phyloP scores from a whole-genome alignment of 192 early-diverging fungal genomes.

The Coemansia reversa region DNA sequence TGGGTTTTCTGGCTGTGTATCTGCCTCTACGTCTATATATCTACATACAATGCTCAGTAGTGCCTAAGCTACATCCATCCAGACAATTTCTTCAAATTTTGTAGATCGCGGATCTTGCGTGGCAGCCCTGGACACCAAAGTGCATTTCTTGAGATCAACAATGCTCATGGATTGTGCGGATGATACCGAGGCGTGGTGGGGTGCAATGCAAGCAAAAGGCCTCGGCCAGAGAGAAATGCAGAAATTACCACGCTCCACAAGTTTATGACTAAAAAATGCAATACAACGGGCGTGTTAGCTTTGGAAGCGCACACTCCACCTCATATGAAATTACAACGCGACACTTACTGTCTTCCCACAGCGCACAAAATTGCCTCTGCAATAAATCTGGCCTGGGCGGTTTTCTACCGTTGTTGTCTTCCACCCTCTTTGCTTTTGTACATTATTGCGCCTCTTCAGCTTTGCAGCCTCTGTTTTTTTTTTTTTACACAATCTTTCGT shows the following conservation, averaged over 20 bases:
- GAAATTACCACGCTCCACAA: background rate
- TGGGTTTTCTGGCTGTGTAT: conserved; percentile 2
- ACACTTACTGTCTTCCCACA: background rate
- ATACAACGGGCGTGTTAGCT: background rate
- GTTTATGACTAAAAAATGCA: background rate
- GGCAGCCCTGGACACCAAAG: background rate
- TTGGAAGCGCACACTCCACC: background rate
- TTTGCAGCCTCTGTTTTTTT: background rate
- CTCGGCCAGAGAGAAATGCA: background rate
- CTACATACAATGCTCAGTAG: background rate
- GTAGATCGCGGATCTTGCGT: background rate
- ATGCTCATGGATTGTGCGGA: background rate
- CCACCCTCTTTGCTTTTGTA: background rate
- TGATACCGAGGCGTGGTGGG: background rate
- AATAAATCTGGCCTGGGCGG: background rate
- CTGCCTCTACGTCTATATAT: background rate
- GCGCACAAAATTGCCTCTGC: background rate
- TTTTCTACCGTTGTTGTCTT: background rate
- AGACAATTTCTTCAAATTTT: background rate
- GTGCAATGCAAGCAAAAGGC: background rate
- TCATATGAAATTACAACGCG: background rate
- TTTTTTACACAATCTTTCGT: background rate
- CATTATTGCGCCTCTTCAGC: background rate
- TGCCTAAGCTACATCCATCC: background rate
- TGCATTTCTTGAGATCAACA: background rate